Percentiles rank a stretch among this genome's conserved stretches.
phyloP scores from a whole-genome alignment of 2,329 filamentous ascomycete species.

The Neodidymelliopsis sp. region DNA sequence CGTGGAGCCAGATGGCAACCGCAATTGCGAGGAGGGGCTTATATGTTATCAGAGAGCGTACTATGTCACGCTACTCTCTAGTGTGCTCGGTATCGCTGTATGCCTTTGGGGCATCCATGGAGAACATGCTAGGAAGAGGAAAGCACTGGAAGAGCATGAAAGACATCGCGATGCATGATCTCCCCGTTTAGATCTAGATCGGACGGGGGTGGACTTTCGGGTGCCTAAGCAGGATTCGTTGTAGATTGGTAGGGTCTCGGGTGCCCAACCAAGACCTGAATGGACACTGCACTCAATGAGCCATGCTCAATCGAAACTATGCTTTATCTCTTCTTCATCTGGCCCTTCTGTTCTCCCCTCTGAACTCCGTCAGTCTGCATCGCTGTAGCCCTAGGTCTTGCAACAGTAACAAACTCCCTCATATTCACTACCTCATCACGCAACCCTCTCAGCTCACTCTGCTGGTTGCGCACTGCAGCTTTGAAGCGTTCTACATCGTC shows the following conservation, averaged over 20 bases:
- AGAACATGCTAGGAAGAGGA: slow-evolving; percentile 54
- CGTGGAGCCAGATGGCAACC: slow-evolving; percentile 71
- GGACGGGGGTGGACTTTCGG: no score
- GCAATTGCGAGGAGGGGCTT: slow-evolving; percentile 78
- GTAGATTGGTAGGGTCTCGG: not conserved
- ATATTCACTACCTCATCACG: not conserved
- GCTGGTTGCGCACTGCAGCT: not conserved
- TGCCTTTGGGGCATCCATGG: slow-evolving; percentile 74
- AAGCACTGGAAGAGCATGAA: slow-evolving; percentile 42
- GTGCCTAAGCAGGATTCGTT: no score
- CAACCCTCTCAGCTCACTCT: not conserved
- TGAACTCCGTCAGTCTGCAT: no score
- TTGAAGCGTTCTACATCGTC: slow-evolving; percentile 8
- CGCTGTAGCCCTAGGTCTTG: no score
- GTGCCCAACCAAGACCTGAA: no score
- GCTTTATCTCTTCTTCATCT: no score
- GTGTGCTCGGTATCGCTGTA: slow-evolving; percentile 71
- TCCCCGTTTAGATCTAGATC: not conserved
- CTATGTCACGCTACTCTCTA: slow-evolving; percentile 76
- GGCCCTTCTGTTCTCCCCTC: no score
- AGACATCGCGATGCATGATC: slow-evolving; percentile 39
- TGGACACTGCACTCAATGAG: no score
- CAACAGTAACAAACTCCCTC: no score
- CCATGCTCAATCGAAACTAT: no score
- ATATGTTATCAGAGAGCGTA: slow-evolving; percentile 85